Evolutionary conservation across 108 stramenopile genomes (phyloP), one percentile per base, ranked within the genome.

Genomic region (Cyclotella choctawhatcheeana): DNA sequence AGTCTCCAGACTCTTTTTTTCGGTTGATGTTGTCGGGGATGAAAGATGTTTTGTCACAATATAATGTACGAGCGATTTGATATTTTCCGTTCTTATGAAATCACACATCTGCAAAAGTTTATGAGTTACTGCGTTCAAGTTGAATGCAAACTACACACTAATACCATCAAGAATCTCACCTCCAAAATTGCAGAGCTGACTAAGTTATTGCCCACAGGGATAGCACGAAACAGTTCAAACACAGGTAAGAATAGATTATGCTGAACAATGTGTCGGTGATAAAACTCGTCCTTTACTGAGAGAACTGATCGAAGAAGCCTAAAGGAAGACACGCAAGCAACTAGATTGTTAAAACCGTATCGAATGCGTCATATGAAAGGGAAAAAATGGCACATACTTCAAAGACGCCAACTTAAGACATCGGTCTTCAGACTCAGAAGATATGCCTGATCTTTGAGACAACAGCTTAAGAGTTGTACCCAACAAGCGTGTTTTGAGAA

Each of bases 201-300:
- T 17, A 95, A 79, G 53, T 95, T 91, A 74, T 89, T 85, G 2
- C 94, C 94, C 25, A 93, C 89, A 40, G 91, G 89, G 56, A 81
- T 83, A n/a, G 81, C 74, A 18, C 92, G 87, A 62, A 95, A 92
- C 2, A 89, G 73, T 17, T 91, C 89, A 58, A 95, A 95, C 10
- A 95, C 92, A 3, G 90, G 94, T n/a, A 81, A 72, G 66, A 95
- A 95, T 20, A 95, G 71, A 56, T 93, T 79, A 58, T 93, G 84
- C 66, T 95, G 91, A 50, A 93, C 84, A 56, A 95, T 93, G 55
- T 95, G 94, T 27, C 94, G 84, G 67, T 93, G 87, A 58, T 95
- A 95, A 48, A 89, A 91, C 59, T 95, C 94, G 43, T 95, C 94
- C 40, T 91, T 89, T 20, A 93, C 85, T 20, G 92, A 93, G 33